A percentile compares a stretch with the other conserved stretches of the same genome.
Conservation (phyloP, 306 rosid species). For the Trifolium subterraneum region DNA sequence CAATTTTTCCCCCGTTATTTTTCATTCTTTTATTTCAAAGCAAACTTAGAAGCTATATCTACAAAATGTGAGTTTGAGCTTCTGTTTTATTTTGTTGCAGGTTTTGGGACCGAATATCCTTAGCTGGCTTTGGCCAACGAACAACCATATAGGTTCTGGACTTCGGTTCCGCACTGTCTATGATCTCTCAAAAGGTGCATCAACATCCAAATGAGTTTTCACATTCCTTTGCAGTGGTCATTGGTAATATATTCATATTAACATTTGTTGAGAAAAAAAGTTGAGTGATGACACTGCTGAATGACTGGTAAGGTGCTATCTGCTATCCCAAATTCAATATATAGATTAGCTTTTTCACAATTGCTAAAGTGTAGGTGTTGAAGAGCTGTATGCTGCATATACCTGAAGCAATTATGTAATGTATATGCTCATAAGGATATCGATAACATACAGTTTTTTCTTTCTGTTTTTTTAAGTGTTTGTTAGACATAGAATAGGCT, state of each 20-base stretch:
- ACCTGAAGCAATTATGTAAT: slow-evolving; percentile 31
- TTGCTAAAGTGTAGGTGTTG: slow-evolving; percentile 42
- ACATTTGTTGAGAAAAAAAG: slow-evolving; percentile 38
- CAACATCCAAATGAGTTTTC: slow-evolving; percentile 54
- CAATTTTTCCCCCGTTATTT: neutral
- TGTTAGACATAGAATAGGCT: slow-evolving; percentile 43
- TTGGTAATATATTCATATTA: slow-evolving; percentile 38
- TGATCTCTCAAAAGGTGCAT: slow-evolving; percentile 52
- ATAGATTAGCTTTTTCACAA: neutral
- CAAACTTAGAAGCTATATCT: slow-evolving; percentile 1
- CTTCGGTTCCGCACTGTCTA: slow-evolving; percentile 64
- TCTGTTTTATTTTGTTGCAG: slow-evolving; percentile 54
- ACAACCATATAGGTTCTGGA: slow-evolving; percentile 82
- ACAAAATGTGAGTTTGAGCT: slow-evolving; percentile 25
- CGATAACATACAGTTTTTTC: slow-evolving; percentile 3
- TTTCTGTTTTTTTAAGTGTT: neutral
- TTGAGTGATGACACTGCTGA: slow-evolving; percentile 39
- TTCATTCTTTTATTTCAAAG: slow-evolving; percentile 2
- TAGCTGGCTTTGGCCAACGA: slow-evolving; percentile 76
- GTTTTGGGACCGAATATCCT: slow-evolving; percentile 83
- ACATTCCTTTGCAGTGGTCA: slow-evolving; percentile 34
- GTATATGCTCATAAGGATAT: slow-evolving; percentile 42
- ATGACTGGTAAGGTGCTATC: slow-evolving; percentile 44
- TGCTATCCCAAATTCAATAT: slow-evolving; percentile 35
- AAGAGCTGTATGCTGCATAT: slow-evolving; percentile 42